Evolutionary conservation across 2,329 filamentous ascomycete genomes (phyloP), one percentile per base, ranked within the genome.

Genomic region (Clonostachys rosea): DNA sequence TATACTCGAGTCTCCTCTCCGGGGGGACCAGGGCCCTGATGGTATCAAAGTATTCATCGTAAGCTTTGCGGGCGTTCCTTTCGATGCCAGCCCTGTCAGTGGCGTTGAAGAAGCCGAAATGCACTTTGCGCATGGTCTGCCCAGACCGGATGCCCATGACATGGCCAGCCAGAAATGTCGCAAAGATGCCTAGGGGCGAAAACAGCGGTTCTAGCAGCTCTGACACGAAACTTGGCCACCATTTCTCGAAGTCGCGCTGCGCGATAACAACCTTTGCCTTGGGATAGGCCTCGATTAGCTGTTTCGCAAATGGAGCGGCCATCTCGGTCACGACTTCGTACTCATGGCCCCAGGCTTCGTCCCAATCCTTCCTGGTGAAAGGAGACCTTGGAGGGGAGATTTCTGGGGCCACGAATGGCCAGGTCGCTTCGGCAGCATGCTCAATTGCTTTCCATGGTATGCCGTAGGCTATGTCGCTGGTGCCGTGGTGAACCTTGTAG

Each of bases 211-310:
- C 30, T 9, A 50, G 34, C 4, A 51, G 11, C 14, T 39, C 49
- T 6, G 63, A 52, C 2, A 50, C 42, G 45, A 53, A 50, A 43
- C 53, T 54, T 35, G 16, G 12, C 40, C 44, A 47, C 53, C 52
- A 53, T 18, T 34, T 35, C 16, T 52, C 53, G 41, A 54, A 52
- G 42, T 54, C 48, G 18, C 52, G 52, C 20, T 52, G 44, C 17
- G 49, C 53, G 30, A 57, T 45, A 14, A 56, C 44, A 43, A 53
- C 47, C 41, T 52, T 56, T 11, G 50, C 54, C 2, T 56, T 47
- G 4, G 54, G 53, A 16, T 56, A 56, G 2, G 44, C 44, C 10
- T 47, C 50, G 30, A 53, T 52, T 11, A 57, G 39, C 34, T 52
- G 45, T 24, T 50, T 17, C 2, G 46, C 50, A 37, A 54, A 56